Evolutionary conservation across 2,329 filamentous ascomycete species (phyloP).

Genomic region (Cyclaneusma minus): DNA sequence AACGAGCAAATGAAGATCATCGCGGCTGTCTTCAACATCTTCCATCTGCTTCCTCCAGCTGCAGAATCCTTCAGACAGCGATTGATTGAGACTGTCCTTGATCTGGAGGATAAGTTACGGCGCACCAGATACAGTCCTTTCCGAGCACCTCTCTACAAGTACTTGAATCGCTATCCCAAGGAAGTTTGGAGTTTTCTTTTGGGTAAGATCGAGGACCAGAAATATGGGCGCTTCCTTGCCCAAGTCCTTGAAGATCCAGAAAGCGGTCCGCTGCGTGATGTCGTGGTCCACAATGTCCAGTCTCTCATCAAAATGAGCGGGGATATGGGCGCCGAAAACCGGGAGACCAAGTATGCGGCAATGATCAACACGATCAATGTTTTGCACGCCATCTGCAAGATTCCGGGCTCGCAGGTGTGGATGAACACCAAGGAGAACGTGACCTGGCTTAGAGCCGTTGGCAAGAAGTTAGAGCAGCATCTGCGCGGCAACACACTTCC

Average conservation of each 20-base stretch:
- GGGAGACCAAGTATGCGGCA: constrained; percentile 52
- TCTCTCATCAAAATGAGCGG: constrained; percentile 53
- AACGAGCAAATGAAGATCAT: constrained; percentile 88
- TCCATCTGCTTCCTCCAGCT: constrained; percentile 82
- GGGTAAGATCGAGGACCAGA: constrained; percentile 67
- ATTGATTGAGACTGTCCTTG: constrained; percentile 78
- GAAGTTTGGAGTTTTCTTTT: constrained; percentile 74
- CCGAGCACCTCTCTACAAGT: constrained; percentile 77
- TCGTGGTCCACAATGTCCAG: constrained; percentile 58
- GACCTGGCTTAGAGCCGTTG: constrained; percentile 46
- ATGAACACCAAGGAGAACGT: constrained; percentile 50
- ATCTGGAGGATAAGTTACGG: constrained; percentile 70
- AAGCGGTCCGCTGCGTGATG: constrained; percentile 59
- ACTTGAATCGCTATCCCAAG: constrained; percentile 81
- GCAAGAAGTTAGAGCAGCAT: constrained; percentile 64
- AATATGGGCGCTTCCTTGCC: constrained; percentile 79
- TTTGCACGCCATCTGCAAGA: constrained; percentile 61
- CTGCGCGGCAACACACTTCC: constrained; percentile 57
- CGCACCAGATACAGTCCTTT: constrained; percentile 87
- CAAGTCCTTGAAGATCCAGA: constrained; percentile 68
- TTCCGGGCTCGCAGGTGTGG: constrained; percentile 49
- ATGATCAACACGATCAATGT: constrained; percentile 81
- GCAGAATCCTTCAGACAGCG: constrained; percentile 85
- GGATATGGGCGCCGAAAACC: constrained; percentile 46
- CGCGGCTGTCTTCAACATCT: constrained; percentile 88